A percentile compares a stretch with the other conserved stretches of the same genome.
Evolutionary conservation across 306 rosid species (phyloP).

Genomic region (Dalbergia oliveri): DNA sequence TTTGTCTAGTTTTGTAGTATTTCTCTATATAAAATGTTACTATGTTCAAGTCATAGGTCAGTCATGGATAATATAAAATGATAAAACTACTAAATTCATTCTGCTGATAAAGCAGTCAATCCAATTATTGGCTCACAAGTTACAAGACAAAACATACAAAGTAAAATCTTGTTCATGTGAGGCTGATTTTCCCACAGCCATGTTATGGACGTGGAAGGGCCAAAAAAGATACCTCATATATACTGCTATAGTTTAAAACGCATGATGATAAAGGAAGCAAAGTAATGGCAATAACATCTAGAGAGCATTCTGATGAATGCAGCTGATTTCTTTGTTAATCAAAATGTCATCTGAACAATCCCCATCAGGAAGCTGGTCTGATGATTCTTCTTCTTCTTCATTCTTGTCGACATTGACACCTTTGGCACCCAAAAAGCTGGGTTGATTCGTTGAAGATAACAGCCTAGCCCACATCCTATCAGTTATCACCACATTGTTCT

Average conservation of each 20-base stretch:
- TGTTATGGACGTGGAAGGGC: conserved; percentile 38
- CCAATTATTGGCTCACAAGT: conserved; percentile 38
- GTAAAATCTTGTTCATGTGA: conserved; percentile 24
- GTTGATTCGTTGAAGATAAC: conserved; percentile 93
- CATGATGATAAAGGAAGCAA: not conserved
- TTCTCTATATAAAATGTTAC: no score
- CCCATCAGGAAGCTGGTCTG: conserved; percentile 39
- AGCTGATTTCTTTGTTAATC: conserved; percentile 42
- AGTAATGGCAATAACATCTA: conserved; percentile 23
- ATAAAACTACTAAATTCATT: conserved; percentile 36
- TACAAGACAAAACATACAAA: not conserved
- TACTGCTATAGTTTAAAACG: conserved; percentile 17
- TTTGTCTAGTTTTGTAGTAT: no score
- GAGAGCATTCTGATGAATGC: conserved; percentile 28
- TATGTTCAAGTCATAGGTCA: not conserved
- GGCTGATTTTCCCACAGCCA: conserved; percentile 51
- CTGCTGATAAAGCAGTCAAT: conserved; percentile 14
- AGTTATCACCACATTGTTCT: conserved; percentile 83
- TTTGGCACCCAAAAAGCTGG: conserved; percentile 71
- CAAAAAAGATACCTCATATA: conserved; percentile 48
- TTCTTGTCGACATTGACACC: conserved; percentile 55
- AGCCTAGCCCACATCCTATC: conserved; percentile 99
- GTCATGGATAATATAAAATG: not conserved
- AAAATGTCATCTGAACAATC: conserved; percentile 32
- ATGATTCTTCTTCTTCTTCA: conserved; percentile 47